These are phyloP conservation scores for Ascochyta pisi DNA, from an alignment of 2,329 filamentous ascomycete genomes.

Conservation along the genomic window DNA sequence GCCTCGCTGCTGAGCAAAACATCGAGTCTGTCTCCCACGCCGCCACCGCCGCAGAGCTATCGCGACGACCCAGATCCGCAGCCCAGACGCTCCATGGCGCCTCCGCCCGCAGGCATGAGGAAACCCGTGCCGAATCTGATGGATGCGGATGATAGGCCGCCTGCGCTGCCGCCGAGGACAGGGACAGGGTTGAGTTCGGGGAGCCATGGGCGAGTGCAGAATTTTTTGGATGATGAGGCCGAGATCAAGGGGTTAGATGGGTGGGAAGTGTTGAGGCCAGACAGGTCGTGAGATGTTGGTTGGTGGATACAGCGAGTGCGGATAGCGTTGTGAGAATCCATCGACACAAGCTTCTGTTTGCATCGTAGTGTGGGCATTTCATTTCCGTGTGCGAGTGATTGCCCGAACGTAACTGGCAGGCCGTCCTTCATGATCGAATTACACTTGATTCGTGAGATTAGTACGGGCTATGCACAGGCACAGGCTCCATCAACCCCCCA, in stretches of 20 bases:
- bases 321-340: too few species aligned
- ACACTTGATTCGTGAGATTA: not conserved
- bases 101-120: constrained; percentile 18
- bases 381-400: too few species aligned
- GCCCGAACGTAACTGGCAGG: not conserved
- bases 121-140: constrained; percentile 31
- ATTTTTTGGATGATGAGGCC: constrained; percentile 46
- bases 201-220: constrained; percentile 29
- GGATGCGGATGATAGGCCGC: constrained; percentile 28
- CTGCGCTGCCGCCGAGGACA: constrained; percentile 43
- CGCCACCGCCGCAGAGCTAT: constrained; percentile 28
- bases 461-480: not conserved
- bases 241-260: constrained; percentile 44
- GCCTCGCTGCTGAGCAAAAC: constrained; percentile 33
- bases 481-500: not conserved
- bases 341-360: too few species aligned
- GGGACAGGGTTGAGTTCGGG: constrained; percentile 33
- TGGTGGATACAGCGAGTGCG: too few species aligned
- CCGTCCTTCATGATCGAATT: not conserved
- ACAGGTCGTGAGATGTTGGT: not conserved
- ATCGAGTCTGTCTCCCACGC: constrained; percentile 10
- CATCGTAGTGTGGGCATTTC: too few species aligned
- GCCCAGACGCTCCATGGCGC: constrained; percentile 37
- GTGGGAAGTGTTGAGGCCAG: constrained; percentile 50
- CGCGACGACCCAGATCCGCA: constrained; percentile 26